Percentiles rank a stretch among this genome's conserved stretches.
phyloP scores from a whole-genome alignment of 2,329 filamentous ascomycete genomes.

The Clarireedia paspali region DNA sequence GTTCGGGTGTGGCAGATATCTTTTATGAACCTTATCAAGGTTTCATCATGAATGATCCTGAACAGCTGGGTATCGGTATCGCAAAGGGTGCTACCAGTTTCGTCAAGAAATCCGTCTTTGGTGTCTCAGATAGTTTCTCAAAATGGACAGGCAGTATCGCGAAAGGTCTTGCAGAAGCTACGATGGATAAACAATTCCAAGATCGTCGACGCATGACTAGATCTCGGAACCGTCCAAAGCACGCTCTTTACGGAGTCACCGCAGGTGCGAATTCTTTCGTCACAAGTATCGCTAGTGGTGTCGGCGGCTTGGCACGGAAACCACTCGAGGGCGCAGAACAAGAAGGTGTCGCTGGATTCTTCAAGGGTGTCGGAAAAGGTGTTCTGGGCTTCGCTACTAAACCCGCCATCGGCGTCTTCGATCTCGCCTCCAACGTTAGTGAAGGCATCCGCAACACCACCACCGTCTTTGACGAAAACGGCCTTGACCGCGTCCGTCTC shows the following conservation, averaged over 20 bases:
- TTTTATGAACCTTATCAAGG: conserved; percentile 99
- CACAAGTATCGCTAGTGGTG: conserved; percentile 84
- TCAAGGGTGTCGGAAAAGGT: conserved; percentile 96
- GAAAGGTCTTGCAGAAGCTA: conserved; percentile 91
- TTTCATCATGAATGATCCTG: conserved; percentile 83
- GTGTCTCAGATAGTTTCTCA: conserved; percentile 92
- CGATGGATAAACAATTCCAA: conserved; percentile 97
- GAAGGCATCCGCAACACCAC: conserved; percentile 98
- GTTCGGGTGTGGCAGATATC: conserved; percentile 92
- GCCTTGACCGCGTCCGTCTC: conserved; percentile 88
- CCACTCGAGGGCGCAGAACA: conserved; percentile 93
- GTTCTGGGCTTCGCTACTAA: conserved; percentile 93
- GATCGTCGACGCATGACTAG: conserved; percentile 90
- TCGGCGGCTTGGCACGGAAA: conserved; percentile 87
- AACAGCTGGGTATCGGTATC: conserved; percentile 90
- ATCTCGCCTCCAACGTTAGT: conserved; percentile 92
- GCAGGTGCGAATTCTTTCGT: conserved; percentile 93
- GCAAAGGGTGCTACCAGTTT: conserved; percentile 96
- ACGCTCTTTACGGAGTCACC: conserved; percentile 92
- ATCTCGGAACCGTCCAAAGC: conserved; percentile 89
- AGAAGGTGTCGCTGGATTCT: conserved; percentile 87
- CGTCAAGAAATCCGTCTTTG: conserved; percentile 97
- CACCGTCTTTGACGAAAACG: conserved; percentile 92
- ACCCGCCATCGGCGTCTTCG: conserved; percentile 91
- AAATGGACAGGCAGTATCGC: conserved; percentile 97